These are phyloP conservation scores for Citrus unshiu DNA, from an alignment of 345 rosid species.

Conservation along the genomic window DNA sequence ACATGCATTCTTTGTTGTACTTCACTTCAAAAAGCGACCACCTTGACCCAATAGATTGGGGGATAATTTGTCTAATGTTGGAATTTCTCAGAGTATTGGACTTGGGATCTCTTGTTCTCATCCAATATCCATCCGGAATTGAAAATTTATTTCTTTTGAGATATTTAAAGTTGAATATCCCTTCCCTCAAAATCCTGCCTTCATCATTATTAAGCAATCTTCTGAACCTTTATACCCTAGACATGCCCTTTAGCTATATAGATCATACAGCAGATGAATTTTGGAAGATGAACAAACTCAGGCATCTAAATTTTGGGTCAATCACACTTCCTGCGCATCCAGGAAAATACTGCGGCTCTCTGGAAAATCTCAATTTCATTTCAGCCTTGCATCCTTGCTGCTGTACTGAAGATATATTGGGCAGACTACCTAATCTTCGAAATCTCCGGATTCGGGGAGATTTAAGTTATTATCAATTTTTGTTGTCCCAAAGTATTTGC, in stretches of 20 bases:
- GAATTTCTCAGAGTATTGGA: neutral
- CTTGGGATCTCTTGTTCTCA: neutral
- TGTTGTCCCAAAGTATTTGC: too few relatives aligned
- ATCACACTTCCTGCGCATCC: neutral
- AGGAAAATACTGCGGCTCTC: neutral
- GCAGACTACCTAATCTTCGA: neutral
- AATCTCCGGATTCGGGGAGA: neutral
- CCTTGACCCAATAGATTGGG: too few relatives aligned
- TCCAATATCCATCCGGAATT: neutral
- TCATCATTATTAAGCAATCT: neutral
- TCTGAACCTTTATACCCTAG: neutral
- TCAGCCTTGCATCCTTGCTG: neutral
- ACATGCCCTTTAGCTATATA: neutral
- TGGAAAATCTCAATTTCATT: neutral
- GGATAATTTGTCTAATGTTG: neutral
- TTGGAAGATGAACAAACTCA: neutral
- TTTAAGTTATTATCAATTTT: neutral
- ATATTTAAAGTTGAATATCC: neutral
- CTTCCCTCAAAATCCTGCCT: neutral
- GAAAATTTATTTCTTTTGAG: neutral
- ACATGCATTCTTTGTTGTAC: neutral
- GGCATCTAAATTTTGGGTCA: neutral
- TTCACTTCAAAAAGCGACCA: too few relatives aligned
- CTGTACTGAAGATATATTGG: neutral
- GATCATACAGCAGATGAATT: neutral